Evolutionary conservation across 805 yeast genomes (phyloP), one percentile per base, ranked within the genome.

Genomic region (Lipomyces sp.): DNA sequence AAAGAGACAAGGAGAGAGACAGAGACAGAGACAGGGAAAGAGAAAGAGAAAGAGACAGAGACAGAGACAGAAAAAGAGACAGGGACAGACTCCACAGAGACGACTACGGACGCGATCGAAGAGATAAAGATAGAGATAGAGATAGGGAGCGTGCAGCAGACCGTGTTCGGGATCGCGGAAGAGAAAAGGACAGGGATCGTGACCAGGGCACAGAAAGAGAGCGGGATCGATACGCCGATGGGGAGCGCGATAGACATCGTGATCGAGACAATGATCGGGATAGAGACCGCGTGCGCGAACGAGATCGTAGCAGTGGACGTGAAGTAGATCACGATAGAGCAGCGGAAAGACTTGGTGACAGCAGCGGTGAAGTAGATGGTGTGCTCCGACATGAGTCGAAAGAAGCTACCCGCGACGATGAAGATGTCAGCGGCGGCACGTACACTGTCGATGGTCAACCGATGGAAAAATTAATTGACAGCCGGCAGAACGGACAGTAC

Each of bases 401-500:
- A 50, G 30, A 50, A 50, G 30, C 30, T 13, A n/a, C 35, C 4
- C 48, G 55, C 18, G 42, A 32, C 32, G 53, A 57, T 42, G 59
- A 59, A 45, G 37, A 42, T 56, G 13, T 18, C 54, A 51, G 15
- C 54, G 34, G 37, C 32, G 56, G 10, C 54, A 53, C 35, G 59
- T 53, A 10, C 34, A 51, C 53, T 34, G 58, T 33, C 37, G 62
- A 42, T 24, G 29, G 48, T 4, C 24, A 11, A 24, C 48, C 48
- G 1, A n/a, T 15, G 18, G 24, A n/a, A 18, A 15, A 2, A 4
- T 42, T 24, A n/a, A 8, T 42, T 15, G 48, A 42, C 24, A 42
- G 15, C 24, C 15, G n/a, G 1, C 24, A 70, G 80, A 77, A 64
- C 72, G 69, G 32, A 68, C 2, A 77, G 71, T 3, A 76, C 73